A percentile compares a stretch with the other conserved stretches of the same genome.
Evolutionary conservation across 179 eudicot genomes (phyloP).

Genomic region (Pouteria campechiana): DNA sequence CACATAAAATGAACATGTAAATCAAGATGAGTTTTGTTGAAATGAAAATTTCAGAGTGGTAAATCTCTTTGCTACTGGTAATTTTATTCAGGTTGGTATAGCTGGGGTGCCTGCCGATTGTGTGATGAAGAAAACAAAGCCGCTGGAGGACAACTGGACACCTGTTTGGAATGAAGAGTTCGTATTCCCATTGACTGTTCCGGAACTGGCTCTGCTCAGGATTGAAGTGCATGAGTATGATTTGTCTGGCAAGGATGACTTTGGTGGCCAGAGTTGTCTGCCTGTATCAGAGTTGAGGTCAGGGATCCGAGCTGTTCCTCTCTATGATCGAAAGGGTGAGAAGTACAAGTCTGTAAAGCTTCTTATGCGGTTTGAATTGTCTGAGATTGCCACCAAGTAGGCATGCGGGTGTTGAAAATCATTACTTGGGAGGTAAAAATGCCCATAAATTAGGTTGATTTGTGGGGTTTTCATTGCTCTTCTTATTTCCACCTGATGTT

Average conservation of each 20-base stretch:
- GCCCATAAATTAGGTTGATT: too few relatives aligned
- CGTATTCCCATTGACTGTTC: constrained; percentile 47
- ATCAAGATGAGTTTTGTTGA: too few relatives aligned
- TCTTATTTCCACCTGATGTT: too few relatives aligned
- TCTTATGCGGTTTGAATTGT: constrained; percentile 57
- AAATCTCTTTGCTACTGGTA: too few relatives aligned
- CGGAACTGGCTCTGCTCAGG: constrained; percentile 71
- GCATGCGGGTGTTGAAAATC: too few relatives aligned
- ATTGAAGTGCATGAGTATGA: constrained; percentile 86
- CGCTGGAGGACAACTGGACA: constrained; percentile 51
- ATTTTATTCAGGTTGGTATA: constrained; percentile 62
- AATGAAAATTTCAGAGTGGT: too few relatives aligned
- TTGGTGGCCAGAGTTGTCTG: constrained; percentile 77
- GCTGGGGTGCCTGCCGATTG: constrained; percentile 71
- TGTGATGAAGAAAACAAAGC: constrained; percentile 59
- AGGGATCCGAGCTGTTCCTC: constrained; percentile 69
- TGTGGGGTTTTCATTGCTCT: too few relatives aligned
- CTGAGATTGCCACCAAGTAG: too few relatives aligned
- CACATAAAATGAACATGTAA: too few relatives aligned
- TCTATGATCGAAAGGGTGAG: constrained; percentile 42
- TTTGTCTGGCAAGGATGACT: constrained; percentile 62
- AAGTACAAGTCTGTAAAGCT: constrained; percentile 47
- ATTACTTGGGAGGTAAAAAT: too few relatives aligned
- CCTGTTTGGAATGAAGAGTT: constrained; percentile 84
- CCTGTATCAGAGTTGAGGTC: constrained; percentile 57